Conservation (phyloP, 1,139 yeast species). For the Magnusiomyces suaveolens region DNA sequence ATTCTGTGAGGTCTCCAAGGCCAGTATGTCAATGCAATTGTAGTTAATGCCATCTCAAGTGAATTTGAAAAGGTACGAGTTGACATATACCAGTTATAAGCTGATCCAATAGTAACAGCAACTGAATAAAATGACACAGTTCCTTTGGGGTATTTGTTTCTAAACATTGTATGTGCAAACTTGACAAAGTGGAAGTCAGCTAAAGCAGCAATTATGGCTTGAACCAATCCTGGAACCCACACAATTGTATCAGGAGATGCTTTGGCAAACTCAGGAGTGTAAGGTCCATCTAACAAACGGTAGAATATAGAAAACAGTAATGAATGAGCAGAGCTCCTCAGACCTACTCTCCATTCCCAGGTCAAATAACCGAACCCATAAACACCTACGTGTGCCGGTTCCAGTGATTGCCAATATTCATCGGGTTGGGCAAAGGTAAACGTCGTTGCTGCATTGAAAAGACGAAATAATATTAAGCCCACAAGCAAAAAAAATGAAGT, state of each 20-base stretch:
- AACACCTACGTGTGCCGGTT: slow-evolving; percentile 73
- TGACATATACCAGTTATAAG: slow-evolving; percentile 73
- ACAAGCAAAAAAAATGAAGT: slow-evolving; percentile 7
- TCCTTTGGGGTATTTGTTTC: slow-evolving; percentile 16
- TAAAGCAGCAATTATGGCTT: slow-evolving; percentile 58
- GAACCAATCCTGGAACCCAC: slow-evolving; percentile 53
- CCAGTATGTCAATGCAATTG: slow-evolving; percentile 66
- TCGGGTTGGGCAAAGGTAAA: slow-evolving; percentile 90
- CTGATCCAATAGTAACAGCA: slow-evolving; percentile 51
- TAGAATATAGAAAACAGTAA: slow-evolving; percentile 47
- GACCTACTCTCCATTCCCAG: slow-evolving; percentile 84
- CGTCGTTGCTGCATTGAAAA: slow-evolving; percentile 54
- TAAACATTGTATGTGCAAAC: slow-evolving; percentile 34
- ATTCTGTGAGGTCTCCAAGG: slow-evolving; percentile 40
- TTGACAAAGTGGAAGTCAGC: slow-evolving; percentile 57
- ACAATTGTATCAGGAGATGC: slow-evolving; percentile 31
- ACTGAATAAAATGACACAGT: slow-evolving; percentile 42
- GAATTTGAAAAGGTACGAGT: slow-evolving; percentile 84
- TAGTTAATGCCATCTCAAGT: slow-evolving; percentile 64
- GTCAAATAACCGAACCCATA: slow-evolving; percentile 79
- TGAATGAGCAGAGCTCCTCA: slow-evolving; percentile 78
- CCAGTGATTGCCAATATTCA: slow-evolving; percentile 86
- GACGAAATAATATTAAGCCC: slow-evolving; percentile 35
- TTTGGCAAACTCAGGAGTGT: slow-evolving; percentile 7
- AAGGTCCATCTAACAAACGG: slow-evolving; percentile 21